Evolutionary conservation across 345 rosid genomes (phyloP), one percentile per base, ranked within the genome.

Genomic region (Sisymbrium irio): DNA sequence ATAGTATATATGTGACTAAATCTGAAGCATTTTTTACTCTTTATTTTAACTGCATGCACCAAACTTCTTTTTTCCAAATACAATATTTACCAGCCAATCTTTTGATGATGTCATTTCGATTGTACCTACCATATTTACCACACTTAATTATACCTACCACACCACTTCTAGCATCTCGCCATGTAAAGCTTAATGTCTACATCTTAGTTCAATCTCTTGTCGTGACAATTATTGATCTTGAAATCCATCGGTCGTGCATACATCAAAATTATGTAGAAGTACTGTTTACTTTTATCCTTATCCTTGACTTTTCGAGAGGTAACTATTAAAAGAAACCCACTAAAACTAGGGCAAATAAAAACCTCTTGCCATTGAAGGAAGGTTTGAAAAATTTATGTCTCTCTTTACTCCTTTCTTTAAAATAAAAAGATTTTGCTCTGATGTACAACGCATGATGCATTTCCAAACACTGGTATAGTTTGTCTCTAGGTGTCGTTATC

Each of bases 161-260:
- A 58, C 55, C 62, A 59, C 67, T 57, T 74, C 42, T 47, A 60
- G 39, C 78, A 75, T 40, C 72, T 66, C 67, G 32, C 54, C 61
- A 58, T 47, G 36, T 3, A 50, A 37, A 53, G 63, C 50, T 61
- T 68, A 22, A 54, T 75, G 79, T 68, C 70, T 51, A 53, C 50
- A 68, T 61, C 64, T 75, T 51, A 32, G 19, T 41, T 50, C 55
- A 30, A 67, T 67, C 54, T 60, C 73, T 67, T 67, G 73, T 75
- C 68, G 78, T 75, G 15, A 75, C 73, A 75, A 75, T 67, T 67
- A 75, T 67, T 67, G 55, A 50, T 60, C 62, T 50, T 62, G 55
- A 40, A 59, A 61, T 67, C 61, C 36, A 47, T 58, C 68, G 39
- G 54, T 75, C 46, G 46, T 59, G 55, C 37, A 45, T 40, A 53